These are phyloP conservation scores for Bretschneidera sinensis DNA, from an alignment of 345 rosid genomes.

Conservation along the genomic window DNA sequence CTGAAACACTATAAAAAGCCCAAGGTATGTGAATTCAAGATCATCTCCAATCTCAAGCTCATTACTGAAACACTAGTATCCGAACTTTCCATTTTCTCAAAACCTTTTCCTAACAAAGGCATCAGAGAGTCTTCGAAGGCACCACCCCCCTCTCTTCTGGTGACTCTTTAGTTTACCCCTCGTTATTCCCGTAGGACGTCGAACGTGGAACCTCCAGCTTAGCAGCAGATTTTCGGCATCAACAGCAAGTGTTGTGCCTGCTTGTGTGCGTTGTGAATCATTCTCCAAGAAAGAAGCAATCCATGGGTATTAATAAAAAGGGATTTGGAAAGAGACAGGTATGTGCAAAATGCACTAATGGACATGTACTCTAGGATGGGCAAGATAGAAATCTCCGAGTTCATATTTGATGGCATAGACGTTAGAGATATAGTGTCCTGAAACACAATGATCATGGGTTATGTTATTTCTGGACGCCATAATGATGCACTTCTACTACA, in stretches of 20 bases:
- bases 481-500: constrained; percentile 58
- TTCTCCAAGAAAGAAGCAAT: constrained; percentile 59
- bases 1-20: no score
- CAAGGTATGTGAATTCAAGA: no score
- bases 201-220: no score
- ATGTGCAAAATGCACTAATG: constrained; percentile 83
- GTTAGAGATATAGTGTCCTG: constrained; percentile 71
- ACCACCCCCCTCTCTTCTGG: no score
- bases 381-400: constrained; percentile 43
- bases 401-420: constrained; percentile 59
- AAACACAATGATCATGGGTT: constrained; percentile 85
- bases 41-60: no score
- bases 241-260: constrained; percentile 74
- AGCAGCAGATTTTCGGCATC: no score
- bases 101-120: no score
- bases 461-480: constrained; percentile 46
- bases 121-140: no score
- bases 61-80: no score
- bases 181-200: no score
- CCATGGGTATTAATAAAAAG: constrained; percentile 69
- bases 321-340: constrained; percentile 53
- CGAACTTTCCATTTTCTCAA: no score
- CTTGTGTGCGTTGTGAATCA: constrained; percentile 52
- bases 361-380: constrained; percentile 85
- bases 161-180: no score